These are phyloP conservation scores for Petasospora fabianii DNA, from an alignment of 1,139 yeast species.

Conservation along the genomic window DNA sequence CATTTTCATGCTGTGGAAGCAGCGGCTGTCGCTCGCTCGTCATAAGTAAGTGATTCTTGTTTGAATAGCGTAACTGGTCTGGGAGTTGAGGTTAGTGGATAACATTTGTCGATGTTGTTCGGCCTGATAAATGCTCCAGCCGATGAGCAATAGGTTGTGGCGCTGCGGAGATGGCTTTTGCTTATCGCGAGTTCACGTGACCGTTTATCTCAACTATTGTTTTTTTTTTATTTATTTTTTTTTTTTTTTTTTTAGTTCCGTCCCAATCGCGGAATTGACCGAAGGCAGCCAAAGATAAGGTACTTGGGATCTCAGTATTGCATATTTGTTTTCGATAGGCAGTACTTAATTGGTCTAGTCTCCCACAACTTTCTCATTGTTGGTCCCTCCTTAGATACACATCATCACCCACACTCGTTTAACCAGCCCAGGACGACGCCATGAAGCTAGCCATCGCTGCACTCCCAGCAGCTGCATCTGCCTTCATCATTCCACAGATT, in stretches of 20 bases:
- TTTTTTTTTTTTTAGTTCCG: too few relatives aligned
- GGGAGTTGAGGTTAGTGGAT: too few relatives aligned
- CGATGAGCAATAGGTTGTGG: too few relatives aligned
- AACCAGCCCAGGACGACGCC: too few relatives aligned
- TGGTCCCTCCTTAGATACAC: too few relatives aligned
- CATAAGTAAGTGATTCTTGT: not conserved
- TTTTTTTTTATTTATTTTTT: too few relatives aligned
- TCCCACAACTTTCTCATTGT: not conserved
- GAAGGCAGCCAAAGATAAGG: not conserved
- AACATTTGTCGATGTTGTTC: too few relatives aligned
- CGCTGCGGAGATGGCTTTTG: too few relatives aligned
- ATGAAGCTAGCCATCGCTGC: too few relatives aligned
- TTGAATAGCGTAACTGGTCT: too few relatives aligned
- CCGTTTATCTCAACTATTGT: not conserved
- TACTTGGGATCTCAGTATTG: not conserved
- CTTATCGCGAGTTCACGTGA: not conserved
- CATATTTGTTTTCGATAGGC: not conserved
- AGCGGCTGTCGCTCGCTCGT: slow-evolving; percentile 12
- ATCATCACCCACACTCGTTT: too few relatives aligned
- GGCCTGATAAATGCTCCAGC: too few relatives aligned
- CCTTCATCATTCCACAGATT: slow-evolving; percentile 16
- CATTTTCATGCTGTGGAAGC: slow-evolving; percentile 8
- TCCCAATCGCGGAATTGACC: not conserved
- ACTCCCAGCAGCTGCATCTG: slow-evolving; percentile 15
- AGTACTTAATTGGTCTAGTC: not conserved